Conservation (phyloP, 495 filamentous ascomycete genomes). For the Entonaema liquescens region DNA sequence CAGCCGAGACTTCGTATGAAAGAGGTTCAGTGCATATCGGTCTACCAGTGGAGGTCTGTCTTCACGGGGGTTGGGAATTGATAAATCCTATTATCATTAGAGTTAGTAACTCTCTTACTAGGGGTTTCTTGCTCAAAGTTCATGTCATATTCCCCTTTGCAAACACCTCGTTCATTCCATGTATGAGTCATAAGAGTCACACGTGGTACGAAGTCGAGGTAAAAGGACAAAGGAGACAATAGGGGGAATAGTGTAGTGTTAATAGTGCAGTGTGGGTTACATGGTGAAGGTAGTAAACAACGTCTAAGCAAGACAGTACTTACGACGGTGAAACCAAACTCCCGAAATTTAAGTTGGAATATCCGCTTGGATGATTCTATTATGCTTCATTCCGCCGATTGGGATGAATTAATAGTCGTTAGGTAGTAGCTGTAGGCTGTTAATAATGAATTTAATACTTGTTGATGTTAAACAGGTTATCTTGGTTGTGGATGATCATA, state of each 20-base stretch:
- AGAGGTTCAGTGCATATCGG: neutral
- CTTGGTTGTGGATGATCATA: too few relatives aligned
- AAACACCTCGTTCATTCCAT: neutral
- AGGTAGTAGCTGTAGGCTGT: too few relatives aligned
- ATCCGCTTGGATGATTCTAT: too few relatives aligned
- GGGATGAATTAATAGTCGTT: too few relatives aligned
- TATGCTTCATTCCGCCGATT: too few relatives aligned
- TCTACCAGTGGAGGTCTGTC: neutral
- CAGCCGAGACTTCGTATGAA: too few relatives aligned
- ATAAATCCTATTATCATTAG: neutral
- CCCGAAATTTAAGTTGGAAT: too few relatives aligned
- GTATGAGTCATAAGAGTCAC: neutral
- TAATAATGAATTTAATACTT: too few relatives aligned
- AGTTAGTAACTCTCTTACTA: neutral
- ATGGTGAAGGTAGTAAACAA: neutral
- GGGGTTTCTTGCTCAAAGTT: neutral
- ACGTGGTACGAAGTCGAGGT: neutral
- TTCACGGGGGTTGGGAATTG: neutral
- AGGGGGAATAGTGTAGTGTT: too few relatives aligned
- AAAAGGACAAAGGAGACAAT: neutral
- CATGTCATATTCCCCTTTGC: neutral
- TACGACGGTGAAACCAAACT: neutral
- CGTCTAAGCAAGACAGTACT: neutral
- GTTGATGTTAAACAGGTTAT: too few relatives aligned
- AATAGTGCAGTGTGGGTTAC: neutral